A percentile compares a stretch with the other conserved stretches of the same genome.
Evolutionary conservation across 768 basidiomycete genomes (phyloP).

Genomic region (Fibroporia radiculosa): DNA sequence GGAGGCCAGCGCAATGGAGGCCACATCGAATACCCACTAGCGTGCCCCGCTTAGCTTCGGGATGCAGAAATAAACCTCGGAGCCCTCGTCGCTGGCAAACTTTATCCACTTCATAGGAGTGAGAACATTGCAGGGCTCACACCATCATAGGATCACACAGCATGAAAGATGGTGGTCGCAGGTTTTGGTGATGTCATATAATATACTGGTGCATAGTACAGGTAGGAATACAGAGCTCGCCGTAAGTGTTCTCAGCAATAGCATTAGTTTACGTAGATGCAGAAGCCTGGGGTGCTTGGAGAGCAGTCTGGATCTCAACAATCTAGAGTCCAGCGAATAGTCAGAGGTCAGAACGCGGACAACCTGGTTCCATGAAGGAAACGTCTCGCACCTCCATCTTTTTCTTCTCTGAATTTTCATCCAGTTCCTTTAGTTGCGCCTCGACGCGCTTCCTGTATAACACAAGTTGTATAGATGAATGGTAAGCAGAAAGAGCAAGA

Average conservation of each 20-base stretch:
- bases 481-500: not conserved
- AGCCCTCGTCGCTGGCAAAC: too few species aligned
- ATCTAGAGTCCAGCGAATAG: conserved; percentile 33
- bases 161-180: too few species aligned
- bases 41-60: too few species aligned
- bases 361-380: not conserved
- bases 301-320: conserved; percentile 55
- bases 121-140: too few species aligned
- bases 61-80: too few species aligned
- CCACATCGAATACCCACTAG: too few species aligned
- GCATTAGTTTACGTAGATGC: conserved; percentile 7
- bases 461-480: conserved; percentile 6
- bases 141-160: too few species aligned
- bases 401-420: conserved; percentile 71
- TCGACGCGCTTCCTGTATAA: conserved; percentile 66
- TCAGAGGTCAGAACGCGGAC: not conserved
- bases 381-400: conserved; percentile 59
- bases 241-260: too few species aligned
- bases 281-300: conserved; percentile 35
- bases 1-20: not conserved
- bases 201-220: too few species aligned
- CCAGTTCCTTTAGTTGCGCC: conserved; percentile 69
- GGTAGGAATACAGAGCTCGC: too few species aligned
- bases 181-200: too few species aligned
- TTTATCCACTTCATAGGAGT: too few species aligned